Conservation (phyloP, 495 filamentous ascomycete genomes). For the Poronia punctata region DNA sequence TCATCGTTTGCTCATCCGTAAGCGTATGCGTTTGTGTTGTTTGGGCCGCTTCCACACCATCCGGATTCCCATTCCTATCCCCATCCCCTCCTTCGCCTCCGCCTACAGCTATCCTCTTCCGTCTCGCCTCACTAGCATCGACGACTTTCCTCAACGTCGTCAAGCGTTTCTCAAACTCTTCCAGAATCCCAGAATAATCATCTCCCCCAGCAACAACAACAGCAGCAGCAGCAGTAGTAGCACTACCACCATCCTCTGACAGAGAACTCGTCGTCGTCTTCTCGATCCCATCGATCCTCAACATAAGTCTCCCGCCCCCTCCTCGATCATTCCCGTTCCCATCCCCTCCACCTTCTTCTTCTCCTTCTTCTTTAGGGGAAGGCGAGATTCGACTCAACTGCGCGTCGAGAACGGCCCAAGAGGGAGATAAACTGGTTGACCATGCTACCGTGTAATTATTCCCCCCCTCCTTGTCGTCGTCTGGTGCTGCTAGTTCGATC, state of each 20-base stretch:
- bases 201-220: slow-evolving; percentile 17
- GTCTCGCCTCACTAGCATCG: slow-evolving; percentile 34
- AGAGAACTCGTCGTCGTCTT: slow-evolving; percentile 19
- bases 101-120: slow-evolving; percentile 16
- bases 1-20: too few relatives aligned
- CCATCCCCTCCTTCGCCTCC: background rate
- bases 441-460: slow-evolving; percentile 37
- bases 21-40: too few relatives aligned
- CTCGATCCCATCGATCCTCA: slow-evolving; percentile 59
- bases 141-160: slow-evolving; percentile 41
- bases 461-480: slow-evolving; percentile 39
- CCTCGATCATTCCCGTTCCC: slow-evolving; percentile 17
- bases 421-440: slow-evolving; percentile 39
- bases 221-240: too few relatives aligned
- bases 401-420: slow-evolving; percentile 40
- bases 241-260: too few relatives aligned
- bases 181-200: slow-evolving; percentile 51
- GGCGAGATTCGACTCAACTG: slow-evolving; percentile 28
- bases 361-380: slow-evolving; percentile 30
- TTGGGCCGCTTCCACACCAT: too few relatives aligned
- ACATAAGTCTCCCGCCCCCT: slow-evolving; percentile 44
- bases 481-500: slow-evolving; percentile 39
- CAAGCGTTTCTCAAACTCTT: slow-evolving; percentile 64
- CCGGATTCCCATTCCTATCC: too few relatives aligned
- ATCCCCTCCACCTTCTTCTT: slow-evolving; percentile 28